phyloP scores from a whole-genome alignment of 306 rosid genomes.

The Quercus bicolor region DNA sequence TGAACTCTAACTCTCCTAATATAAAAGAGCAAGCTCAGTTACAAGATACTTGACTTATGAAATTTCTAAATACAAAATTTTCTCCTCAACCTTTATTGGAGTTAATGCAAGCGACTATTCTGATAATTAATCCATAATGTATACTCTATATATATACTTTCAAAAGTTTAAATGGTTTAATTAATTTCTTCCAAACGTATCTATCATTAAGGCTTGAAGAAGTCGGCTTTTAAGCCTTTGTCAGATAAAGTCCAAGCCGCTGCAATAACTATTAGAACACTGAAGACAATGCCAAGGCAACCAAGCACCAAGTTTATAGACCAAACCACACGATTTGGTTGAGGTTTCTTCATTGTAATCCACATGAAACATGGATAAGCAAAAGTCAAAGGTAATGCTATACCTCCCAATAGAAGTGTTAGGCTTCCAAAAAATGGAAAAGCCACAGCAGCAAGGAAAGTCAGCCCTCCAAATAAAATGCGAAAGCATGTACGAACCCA shows the following conservation, averaged over 20 bases:
- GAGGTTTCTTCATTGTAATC: slow-evolving; percentile 53
- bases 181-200: neutral
- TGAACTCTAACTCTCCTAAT: too few relatives aligned
- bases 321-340: slow-evolving; percentile 26
- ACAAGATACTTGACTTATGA: too few relatives aligned
- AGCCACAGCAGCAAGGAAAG: slow-evolving; percentile 43
- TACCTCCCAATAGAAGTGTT: slow-evolving; percentile 43
- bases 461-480: slow-evolving; percentile 51
- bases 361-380: slow-evolving; percentile 87
- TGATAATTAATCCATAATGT: too few relatives aligned
- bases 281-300: slow-evolving; percentile 44
- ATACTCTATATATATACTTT: neutral
- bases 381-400: slow-evolving; percentile 57
- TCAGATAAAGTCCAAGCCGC: slow-evolving; percentile 38
- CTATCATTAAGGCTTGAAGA: slow-evolving; percentile 47
- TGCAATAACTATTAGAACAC: slow-evolving; percentile 41
- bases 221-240: slow-evolving; percentile 44
- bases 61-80: too few relatives aligned
- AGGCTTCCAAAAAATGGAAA: slow-evolving; percentile 59
- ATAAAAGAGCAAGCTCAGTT: too few relatives aligned
- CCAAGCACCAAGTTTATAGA: slow-evolving; percentile 45
- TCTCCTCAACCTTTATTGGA: neutral
- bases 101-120: neutral
- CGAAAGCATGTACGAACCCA: slow-evolving; percentile 31
- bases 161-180: neutral